phyloP scores from a whole-genome alignment of 345 rosid genomes.

The Schrenkiella parvula region DNA sequence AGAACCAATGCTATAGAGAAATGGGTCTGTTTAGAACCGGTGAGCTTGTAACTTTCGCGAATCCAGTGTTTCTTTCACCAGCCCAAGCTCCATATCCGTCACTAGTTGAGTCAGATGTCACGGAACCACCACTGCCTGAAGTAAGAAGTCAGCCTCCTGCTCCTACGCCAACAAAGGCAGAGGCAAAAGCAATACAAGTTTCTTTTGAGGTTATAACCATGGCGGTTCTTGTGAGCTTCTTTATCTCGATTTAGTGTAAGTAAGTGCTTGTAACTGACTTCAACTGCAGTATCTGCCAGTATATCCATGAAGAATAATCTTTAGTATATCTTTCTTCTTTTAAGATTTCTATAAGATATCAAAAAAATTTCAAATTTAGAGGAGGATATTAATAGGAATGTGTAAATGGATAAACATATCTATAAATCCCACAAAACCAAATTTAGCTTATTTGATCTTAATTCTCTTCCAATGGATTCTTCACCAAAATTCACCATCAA shows the following conservation, averaged over 20 bases:
- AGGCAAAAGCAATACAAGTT: constrained; percentile 2
- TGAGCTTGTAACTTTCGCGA: constrained; percentile 14
- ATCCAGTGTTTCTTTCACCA: constrained; percentile 30
- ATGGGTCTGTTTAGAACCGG: constrained; percentile 45
- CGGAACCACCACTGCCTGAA: constrained; percentile 56
- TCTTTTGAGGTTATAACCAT: constrained; percentile 2
- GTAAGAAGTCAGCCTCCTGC: background rate
- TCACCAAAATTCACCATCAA: constrained; percentile 21
- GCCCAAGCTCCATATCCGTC: constrained; percentile 59
- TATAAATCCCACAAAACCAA: constrained; percentile 1
- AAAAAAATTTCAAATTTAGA: constrained; percentile 3
- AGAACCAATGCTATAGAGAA: constrained; percentile 50
- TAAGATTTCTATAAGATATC: background rate
- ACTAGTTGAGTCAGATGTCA: constrained; percentile 43
- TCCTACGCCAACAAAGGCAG: background rate
- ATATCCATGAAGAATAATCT: background rate
- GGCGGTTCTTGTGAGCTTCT: constrained; percentile 17
- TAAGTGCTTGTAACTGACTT: constrained; percentile 14
- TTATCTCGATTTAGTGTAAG: constrained; percentile 16
- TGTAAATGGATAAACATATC: constrained; percentile 24
- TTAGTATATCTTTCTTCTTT: constrained; percentile 5
- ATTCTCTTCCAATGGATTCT: constrained; percentile 24
- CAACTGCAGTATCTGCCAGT: constrained; percentile 16
- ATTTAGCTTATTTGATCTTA: constrained; percentile 18
- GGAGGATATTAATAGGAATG: constrained; percentile 26